A percentile compares a stretch with the other conserved stretches of the same genome.
These are phyloP conservation scores for Cryptococcus sp. DNA, from an alignment of 1,284 basidiomycete genomes.

Conservation along the genomic window DNA sequence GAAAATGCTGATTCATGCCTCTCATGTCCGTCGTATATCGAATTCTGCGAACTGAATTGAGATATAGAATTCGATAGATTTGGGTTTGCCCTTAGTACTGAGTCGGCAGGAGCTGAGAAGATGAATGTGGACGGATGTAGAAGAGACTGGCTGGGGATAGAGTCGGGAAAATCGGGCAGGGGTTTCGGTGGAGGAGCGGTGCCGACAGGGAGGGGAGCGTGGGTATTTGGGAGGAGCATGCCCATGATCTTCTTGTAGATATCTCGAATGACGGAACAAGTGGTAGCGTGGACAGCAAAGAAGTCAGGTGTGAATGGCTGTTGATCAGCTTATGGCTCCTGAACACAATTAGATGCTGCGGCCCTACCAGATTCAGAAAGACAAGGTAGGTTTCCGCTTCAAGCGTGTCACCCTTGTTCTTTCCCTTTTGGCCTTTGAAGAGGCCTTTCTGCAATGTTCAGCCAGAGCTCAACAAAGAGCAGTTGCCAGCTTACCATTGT, in stretches of 20 bases:
- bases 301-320: constrained; percentile 53
- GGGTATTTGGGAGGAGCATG: constrained; percentile 20
- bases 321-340: neutral
- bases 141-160: constrained; percentile 9
- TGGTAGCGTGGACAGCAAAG: constrained; percentile 50
- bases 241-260: constrained; percentile 49
- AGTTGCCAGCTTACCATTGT: constrained; percentile 42
- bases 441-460: constrained; percentile 31
- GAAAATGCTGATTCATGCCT: neutral
- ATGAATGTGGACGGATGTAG: constrained; percentile 37
- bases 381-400: constrained; percentile 40
- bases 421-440: constrained; percentile 27
- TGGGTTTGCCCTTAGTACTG: neutral
- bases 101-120: constrained; percentile 25
- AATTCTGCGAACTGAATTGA: neutral
- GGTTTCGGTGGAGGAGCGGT: constrained; percentile 8
- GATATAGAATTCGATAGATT: neutral
- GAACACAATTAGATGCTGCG: neutral
- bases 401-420: constrained; percentile 17
- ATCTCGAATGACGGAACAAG: constrained; percentile 51
- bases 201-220: constrained; percentile 1
- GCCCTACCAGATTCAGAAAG: constrained; percentile 47
- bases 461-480: too few species aligned
- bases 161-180: constrained; percentile 3
- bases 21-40: neutral